Base-by-base conservation (phyloP, 768 basidiomycete species). In the Amanita jacksonii region DNA sequence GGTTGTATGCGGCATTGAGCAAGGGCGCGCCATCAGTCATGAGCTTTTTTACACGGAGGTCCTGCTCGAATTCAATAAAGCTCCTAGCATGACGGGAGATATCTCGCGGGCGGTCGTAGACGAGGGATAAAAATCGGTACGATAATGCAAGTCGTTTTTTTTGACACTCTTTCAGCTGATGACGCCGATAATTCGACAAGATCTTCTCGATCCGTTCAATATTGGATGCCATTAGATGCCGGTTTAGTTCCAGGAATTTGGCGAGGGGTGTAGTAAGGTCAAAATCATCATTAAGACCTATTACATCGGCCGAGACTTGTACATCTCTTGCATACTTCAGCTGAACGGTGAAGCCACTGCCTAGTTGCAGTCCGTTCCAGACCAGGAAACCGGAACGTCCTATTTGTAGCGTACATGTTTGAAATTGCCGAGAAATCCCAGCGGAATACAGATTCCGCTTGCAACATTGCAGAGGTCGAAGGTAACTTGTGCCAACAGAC, bases 251-350 rank as follows among this genome's bases (percentile, higher is more conserved):
- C 15, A 85, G 59, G 56, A 85, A 85, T 8, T 66, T 73, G 9
- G 81, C 81, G 8, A 89, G 69, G 1, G 69, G 58, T 4, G 71
- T 60, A 0, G 79, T 83, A 36, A 87, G 60, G 41, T 79, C 74
- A 46, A 74, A 81, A 51, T 81, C 77, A 50, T 79, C 76, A 50
- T 69, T 72, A 30, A 87, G 63, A 0, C 85, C 84, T 46, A 85
- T 76, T 18, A 66, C 58, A 8, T 66, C 65, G 13, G 73, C 76
- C 22, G 72, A 59, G 3, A 77, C 60, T 19, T 53, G 53, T 35
- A 85, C 65, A 20, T 63, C 54, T 51, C 70, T 74, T 4, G 70
- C 61, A 54, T 85, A 89, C 8, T 60, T 60, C 31, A 89, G 62
- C 40, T 71, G 61, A 39, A 85, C 64, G 22, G 72, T 61, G 54